These are phyloP conservation scores for Globisporangium acanthophoron DNA, from an alignment of 352 stramenopile species.

Conservation along the genomic window DNA sequence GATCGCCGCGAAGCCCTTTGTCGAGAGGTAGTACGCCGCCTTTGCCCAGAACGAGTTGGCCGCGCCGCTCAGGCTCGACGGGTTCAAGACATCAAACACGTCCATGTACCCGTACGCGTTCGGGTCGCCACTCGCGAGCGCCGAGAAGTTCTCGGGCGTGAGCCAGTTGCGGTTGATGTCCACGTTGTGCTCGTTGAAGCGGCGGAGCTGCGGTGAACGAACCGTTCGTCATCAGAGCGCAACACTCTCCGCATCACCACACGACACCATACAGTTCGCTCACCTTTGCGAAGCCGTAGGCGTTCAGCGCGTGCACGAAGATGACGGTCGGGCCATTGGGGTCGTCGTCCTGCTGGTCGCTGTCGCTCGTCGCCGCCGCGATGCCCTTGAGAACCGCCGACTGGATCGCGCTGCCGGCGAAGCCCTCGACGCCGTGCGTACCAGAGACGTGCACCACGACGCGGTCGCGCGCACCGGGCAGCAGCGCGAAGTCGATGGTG, in stretches of 20 bases:
- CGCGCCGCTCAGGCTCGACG: slow-evolving; percentile 14
- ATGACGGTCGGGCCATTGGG: slow-evolving; percentile 62
- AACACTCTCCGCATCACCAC: no score
- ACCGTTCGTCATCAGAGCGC: background rate
- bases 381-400: slow-evolving; percentile 34
- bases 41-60: slow-evolving; percentile 48
- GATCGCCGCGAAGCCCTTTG: slow-evolving; percentile 38
- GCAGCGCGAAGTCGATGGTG: slow-evolving; percentile 59
- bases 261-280: no score
- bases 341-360: slow-evolving; percentile 2
- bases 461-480: slow-evolving; percentile 34
- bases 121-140: slow-evolving; percentile 42
- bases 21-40: slow-evolving; percentile 21
- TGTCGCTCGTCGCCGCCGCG: background rate
- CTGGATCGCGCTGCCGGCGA: slow-evolving; percentile 82
- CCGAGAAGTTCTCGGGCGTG: slow-evolving; percentile 38
- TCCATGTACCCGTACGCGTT: slow-evolving; percentile 80
- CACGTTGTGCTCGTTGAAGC: slow-evolving; percentile 93
- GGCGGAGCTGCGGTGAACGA: slow-evolving; percentile 31
- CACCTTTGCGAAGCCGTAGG: slow-evolving; percentile 85
- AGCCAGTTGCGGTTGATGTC: slow-evolving; percentile 93
- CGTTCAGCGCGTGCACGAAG: slow-evolving; percentile 92
- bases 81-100: slow-evolving; percentile 68
- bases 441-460: slow-evolving; percentile 76
- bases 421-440: slow-evolving; percentile 80